Evolutionary conservation across 1,139 yeast species (phyloP).

Genomic region (Candida glucosophila): DNA sequence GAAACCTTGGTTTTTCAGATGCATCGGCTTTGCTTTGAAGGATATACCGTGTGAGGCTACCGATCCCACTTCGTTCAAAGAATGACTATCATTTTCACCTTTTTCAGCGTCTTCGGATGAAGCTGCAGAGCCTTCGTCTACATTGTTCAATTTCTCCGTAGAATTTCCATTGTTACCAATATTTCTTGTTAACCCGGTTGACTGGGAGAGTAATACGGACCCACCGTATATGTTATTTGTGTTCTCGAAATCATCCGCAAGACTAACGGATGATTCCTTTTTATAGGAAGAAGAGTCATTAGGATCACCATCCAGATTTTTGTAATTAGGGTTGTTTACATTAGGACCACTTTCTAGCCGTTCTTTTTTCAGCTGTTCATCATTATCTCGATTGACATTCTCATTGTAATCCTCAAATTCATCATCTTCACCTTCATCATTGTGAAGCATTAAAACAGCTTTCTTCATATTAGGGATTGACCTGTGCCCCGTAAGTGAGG

Average conservation of each 20-base stretch:
- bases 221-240: constrained; percentile 34
- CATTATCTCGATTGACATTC: too few relatives aligned
- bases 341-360: too few relatives aligned
- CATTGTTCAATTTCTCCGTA: constrained; percentile 11
- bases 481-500: too few relatives aligned
- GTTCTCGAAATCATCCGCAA: constrained; percentile 20
- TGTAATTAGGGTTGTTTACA: too few relatives aligned
- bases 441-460: too few relatives aligned
- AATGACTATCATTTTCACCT: constrained; percentile 1
- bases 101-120: constrained; percentile 16
- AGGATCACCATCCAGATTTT: too few relatives aligned
- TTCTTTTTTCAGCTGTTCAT: too few relatives aligned
- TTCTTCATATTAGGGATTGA: too few relatives aligned
- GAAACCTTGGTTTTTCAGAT: constrained; percentile 8
- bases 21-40: constrained; percentile 23
- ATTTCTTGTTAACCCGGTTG: constrained; percentile 35
- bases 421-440: too few relatives aligned
- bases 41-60: constrained; percentile 36
- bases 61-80: constrained; percentile 8
- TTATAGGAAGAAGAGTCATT: too few relatives aligned
- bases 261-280: too few relatives aligned
- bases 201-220: constrained; percentile 34
- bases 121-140: constrained; percentile 29
- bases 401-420: too few relatives aligned
- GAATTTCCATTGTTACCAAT: constrained; percentile 12